Evolutionary conservation across 257 asterid species (phyloP).

Genomic region (Plantago ovata): DNA sequence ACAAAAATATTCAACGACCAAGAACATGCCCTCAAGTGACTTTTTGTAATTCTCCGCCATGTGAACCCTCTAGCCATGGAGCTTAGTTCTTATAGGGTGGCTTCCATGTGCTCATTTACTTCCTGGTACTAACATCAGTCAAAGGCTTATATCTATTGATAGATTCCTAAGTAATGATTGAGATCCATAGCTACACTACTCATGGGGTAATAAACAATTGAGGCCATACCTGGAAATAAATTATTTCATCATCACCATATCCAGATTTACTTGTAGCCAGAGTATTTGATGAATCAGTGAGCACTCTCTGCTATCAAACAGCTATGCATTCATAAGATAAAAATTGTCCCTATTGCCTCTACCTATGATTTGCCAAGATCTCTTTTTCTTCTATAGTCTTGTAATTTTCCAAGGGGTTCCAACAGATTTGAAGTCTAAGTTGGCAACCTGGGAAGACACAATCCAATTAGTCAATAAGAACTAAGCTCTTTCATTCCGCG

Average conservation of each 20-base stretch:
- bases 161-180: constrained; percentile 27
- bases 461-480: too few species aligned
- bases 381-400: too few species aligned
- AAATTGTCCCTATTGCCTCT: not conserved
- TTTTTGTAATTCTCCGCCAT: not conserved
- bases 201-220: constrained; percentile 3
- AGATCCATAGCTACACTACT: constrained; percentile 24
- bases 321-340: constrained; percentile 13
- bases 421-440: too few species aligned
- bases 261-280: constrained; percentile 16
- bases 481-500: too few species aligned
- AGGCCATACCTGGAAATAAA: constrained; percentile 17
- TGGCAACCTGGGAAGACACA: too few species aligned
- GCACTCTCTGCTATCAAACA: constrained; percentile 4
- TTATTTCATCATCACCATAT: constrained; percentile 11
- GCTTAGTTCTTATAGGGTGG: not conserved
- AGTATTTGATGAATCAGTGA: constrained; percentile 15
- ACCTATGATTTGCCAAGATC: too few species aligned
- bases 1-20: too few species aligned
- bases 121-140: constrained; percentile 29
- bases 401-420: too few species aligned
- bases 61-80: not conserved
- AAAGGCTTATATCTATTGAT: constrained; percentile 15
- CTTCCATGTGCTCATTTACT: constrained; percentile 52
- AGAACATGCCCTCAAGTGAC: too few species aligned